These are phyloP conservation scores for Lipomyces orientalis DNA, from an alignment of 805 yeast species.

Conservation along the genomic window DNA sequence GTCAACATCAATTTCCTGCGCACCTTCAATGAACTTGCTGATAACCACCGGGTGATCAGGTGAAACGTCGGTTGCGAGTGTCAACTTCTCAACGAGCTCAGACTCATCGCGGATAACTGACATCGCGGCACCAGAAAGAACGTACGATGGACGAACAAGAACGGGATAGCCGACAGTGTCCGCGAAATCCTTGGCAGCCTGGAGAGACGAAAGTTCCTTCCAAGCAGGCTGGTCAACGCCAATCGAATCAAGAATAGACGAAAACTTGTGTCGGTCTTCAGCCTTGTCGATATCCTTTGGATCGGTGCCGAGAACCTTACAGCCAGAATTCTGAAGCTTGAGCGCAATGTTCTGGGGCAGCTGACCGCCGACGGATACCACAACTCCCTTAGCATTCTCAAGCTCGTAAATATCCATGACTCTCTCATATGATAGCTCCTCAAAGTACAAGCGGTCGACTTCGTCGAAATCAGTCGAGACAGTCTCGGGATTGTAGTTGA, in stretches of 20 bases:
- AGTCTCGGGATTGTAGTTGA: conserved; percentile 97
- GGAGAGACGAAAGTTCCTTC: conserved; percentile 90
- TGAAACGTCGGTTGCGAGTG: conserved; percentile 88
- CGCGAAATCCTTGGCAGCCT: conserved; percentile 86
- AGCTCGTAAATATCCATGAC: conserved; percentile 96
- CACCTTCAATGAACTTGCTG: conserved; percentile 93
- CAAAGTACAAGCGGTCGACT: conserved; percentile 95
- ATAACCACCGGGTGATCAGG: conserved; percentile 98
- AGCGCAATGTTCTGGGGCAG: conserved; percentile 96
- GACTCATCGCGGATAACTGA: conserved; percentile 79
- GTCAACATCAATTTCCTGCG: conserved; percentile 96
- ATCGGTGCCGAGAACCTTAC: conserved; percentile 88
- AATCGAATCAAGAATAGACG: conserved; percentile 89
- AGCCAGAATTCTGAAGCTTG: conserved; percentile 76
- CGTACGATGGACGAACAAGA: conserved; percentile 96
- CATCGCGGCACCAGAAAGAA: conserved; percentile 98
- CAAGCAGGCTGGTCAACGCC: conserved; percentile 96
- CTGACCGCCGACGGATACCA: conserved; percentile 98
- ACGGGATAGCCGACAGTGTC: conserved; percentile 90
- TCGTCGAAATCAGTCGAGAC: conserved; percentile 98
- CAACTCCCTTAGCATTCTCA: conserved; percentile 87
- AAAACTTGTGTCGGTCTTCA: conserved; percentile 97
- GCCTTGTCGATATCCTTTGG: conserved; percentile 97
- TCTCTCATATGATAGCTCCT: conserved; percentile 92
- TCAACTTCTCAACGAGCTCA: conserved; percentile 81